Evolutionary conservation across 768 basidiomycete species (phyloP), one percentile per base, ranked within the genome.

Genomic region (Boletus rubropictus): DNA sequence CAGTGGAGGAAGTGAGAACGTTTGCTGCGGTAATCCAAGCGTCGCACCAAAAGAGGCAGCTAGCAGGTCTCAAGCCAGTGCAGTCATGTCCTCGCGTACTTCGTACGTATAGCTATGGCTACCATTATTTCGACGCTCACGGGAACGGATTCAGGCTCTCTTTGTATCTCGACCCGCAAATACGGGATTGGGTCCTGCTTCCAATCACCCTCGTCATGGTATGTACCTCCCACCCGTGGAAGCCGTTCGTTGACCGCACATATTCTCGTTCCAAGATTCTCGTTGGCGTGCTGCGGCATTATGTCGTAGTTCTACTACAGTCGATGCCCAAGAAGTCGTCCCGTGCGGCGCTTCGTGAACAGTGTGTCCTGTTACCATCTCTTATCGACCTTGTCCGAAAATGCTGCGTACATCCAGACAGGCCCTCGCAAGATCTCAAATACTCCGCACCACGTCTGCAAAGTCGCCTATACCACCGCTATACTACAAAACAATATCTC

Each of bases 191-290:
- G 87, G 84, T 97, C 36, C 70, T 97, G 49, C 92, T 97, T 70
- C 94, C 94, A 44, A 96, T 97, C 69, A 97, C 93, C 42, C 73
- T 96, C 52, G 92, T 97, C 63, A 96, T 96, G 93, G 94, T 90
- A 53, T 58, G 80, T 70, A 51, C 44, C 45, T 14, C 6, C 17
- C 20, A 18, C 18, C 17, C 17, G 12, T 17, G 0, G 4, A 3
- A 21, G 21, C 31, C 41, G 35, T 39, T 35, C 18, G 35, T 47
- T 53, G 49, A 47, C 35, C 24, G 31, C 25, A 28, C 43, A 27
- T 50, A 18, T 42, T 42, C 35, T 44, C 28, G 15, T 20, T 8
- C 5, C 39, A 59, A 95, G 93, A 88, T 96, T 57, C 74, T 96
- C 39, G 92, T 96, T 33, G 95, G 96, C 22, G 75, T 98, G 37